A percentile compares a stretch with the other conserved stretches of the same genome.
These are phyloP conservation scores for Trametes cingulata DNA, from an alignment of 768 basidiomycete genomes.

Conservation along the genomic window DNA sequence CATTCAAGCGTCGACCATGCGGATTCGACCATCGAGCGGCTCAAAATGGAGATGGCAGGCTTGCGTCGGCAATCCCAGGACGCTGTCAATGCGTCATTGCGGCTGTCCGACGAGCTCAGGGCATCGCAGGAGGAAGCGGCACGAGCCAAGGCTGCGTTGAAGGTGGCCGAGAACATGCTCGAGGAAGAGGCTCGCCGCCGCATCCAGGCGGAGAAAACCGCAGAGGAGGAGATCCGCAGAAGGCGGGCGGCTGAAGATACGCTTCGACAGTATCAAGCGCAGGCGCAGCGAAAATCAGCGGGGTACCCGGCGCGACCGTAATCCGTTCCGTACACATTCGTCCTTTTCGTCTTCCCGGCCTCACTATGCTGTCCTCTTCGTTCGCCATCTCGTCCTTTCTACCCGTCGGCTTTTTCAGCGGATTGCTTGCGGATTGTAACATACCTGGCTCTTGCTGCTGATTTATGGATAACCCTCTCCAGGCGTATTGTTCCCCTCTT, in stretches of 20 bases:
- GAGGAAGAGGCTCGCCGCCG: slow-evolving; percentile 62
- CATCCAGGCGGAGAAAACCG: slow-evolving; percentile 56
- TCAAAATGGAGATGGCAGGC: slow-evolving; percentile 64
- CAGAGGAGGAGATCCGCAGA: slow-evolving; percentile 49
- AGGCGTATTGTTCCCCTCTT: slow-evolving; percentile 11
- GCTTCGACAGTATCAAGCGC: slow-evolving; percentile 33
- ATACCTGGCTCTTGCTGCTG: slow-evolving; percentile 7
- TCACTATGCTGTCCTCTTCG: slow-evolving; percentile 2
- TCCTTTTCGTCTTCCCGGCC: neutral
- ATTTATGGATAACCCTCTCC: slow-evolving; percentile 19
- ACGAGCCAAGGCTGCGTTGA: slow-evolving; percentile 53
- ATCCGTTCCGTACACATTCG: neutral
- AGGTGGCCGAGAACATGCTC: slow-evolving; percentile 55
- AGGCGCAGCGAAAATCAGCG: slow-evolving; percentile 18
- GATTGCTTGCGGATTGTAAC: slow-evolving; percentile 17
- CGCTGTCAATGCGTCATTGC: slow-evolving; percentile 61
- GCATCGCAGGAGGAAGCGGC: slow-evolving; percentile 63
- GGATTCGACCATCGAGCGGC: slow-evolving; percentile 53
- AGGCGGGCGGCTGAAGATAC: slow-evolving; percentile 54
- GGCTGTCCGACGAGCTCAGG: slow-evolving; percentile 70
- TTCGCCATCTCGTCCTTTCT: neutral
- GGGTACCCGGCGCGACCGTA: slow-evolving; percentile 21
- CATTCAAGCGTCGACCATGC: slow-evolving; percentile 29
- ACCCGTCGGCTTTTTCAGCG: slow-evolving; percentile 9
- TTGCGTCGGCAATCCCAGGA: slow-evolving; percentile 70